A percentile compares a stretch with the other conserved stretches of the same genome.
phyloP scores from a whole-genome alignment of 2,329 filamentous ascomycete species.

The Dothideomycetes sp. region DNA sequence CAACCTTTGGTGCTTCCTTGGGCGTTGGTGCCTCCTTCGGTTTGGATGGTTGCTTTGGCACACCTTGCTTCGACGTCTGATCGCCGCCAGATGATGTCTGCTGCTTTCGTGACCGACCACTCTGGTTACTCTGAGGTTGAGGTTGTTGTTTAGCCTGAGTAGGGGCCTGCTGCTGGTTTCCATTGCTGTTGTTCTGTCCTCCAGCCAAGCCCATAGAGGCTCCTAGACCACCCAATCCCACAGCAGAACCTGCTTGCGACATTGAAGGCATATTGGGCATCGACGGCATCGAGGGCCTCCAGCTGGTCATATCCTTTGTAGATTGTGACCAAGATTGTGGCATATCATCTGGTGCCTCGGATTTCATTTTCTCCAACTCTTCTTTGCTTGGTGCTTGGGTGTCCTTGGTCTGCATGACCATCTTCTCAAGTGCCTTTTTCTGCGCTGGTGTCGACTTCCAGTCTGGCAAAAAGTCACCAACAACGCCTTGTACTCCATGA shows the following conservation, averaged over 20 bases:
- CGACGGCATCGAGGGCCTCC: constrained; percentile 19
- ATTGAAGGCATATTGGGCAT: constrained; percentile 20
- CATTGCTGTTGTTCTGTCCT: constrained; percentile 5
- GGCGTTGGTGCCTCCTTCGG: constrained; percentile 16
- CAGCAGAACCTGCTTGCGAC: constrained; percentile 15
- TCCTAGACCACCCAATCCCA: constrained; percentile 23
- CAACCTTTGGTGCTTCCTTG: constrained; percentile 17
- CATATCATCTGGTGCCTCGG: constrained; percentile 26
- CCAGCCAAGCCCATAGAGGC: constrained; percentile 22
- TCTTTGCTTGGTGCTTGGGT: constrained; percentile 25
- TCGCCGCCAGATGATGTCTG: constrained; percentile 5
- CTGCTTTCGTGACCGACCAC: constrained; percentile 14
- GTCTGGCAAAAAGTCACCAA: constrained; percentile 27
- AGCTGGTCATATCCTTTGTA: constrained; percentile 27
- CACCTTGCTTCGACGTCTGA: constrained; percentile 4
- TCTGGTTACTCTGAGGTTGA: constrained; percentile 10
- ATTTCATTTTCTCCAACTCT: constrained; percentile 28
- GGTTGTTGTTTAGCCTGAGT: constrained; percentile 14
- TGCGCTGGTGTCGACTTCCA: constrained; percentile 28
- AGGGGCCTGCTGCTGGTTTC: constrained; percentile 3
- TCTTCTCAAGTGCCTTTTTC: constrained; percentile 29
- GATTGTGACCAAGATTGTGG: constrained; percentile 27
- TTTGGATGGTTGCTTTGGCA: constrained; percentile 14
- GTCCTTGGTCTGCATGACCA: constrained; percentile 29
- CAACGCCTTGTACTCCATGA: constrained; percentile 25